phyloP scores from a whole-genome alignment of 352 stramenopile genomes.

The Pilasporangium apinafurcum region DNA sequence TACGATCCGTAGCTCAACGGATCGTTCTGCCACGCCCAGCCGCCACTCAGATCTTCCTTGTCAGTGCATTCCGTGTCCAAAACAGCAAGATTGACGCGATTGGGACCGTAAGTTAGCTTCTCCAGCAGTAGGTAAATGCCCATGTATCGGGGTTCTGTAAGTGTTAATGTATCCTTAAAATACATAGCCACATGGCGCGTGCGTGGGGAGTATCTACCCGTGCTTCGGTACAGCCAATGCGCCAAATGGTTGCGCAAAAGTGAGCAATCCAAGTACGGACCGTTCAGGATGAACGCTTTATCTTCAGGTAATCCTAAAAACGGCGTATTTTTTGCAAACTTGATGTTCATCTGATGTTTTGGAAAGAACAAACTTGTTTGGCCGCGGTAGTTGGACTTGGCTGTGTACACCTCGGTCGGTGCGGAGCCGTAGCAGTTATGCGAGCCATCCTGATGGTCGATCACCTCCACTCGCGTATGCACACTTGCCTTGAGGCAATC shows the following conservation, averaged over 20 bases:
- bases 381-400: constrained; percentile 44
- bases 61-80: constrained; percentile 21
- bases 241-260: constrained; percentile 65
- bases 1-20: constrained; percentile 57
- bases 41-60: constrained; percentile 34
- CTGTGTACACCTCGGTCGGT: constrained; percentile 22
- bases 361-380: constrained; percentile 51
- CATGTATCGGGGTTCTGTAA: constrained; percentile 30
- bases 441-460: constrained; percentile 32
- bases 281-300: constrained; percentile 41
- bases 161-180: constrained; percentile 22
- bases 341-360: constrained; percentile 47
- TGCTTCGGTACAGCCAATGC: constrained; percentile 59
- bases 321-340: constrained; percentile 18
- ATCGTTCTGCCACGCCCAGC: constrained; percentile 66
- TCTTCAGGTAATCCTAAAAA: constrained; percentile 45
- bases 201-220: constrained; percentile 50
- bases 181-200: constrained; percentile 53
- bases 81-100: constrained; percentile 34
- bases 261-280: constrained; percentile 47
- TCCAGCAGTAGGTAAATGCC: constrained; percentile 61
- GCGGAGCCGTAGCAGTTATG: constrained; percentile 34
- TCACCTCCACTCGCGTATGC: constrained; percentile 34
- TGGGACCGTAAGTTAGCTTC: constrained; percentile 52
- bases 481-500: constrained; percentile 47